Evolutionary conservation across 495 filamentous ascomycete species (phyloP).

Genomic region (Cercophora sp.): DNA sequence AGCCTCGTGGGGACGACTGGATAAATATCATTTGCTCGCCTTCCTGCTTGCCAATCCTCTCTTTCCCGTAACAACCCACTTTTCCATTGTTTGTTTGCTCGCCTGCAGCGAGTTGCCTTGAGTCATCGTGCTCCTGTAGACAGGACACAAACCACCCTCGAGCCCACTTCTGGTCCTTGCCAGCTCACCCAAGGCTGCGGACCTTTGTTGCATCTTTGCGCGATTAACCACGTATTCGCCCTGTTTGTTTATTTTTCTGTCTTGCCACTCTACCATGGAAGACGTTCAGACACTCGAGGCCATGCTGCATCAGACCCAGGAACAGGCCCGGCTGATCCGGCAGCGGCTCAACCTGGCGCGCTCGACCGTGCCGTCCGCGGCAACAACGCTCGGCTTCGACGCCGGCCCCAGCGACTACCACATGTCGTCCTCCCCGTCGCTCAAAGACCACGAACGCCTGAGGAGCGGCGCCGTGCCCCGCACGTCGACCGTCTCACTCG

Average conservation of each 20-base stretch:
- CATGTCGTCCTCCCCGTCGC: slow-evolving; percentile 18
- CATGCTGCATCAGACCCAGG: slow-evolving; percentile 14
- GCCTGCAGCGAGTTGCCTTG: slow-evolving; percentile 15
- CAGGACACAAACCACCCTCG: slow-evolving; percentile 11
- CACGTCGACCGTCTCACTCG: slow-evolving; percentile 11
- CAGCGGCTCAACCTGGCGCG: slow-evolving; percentile 20
- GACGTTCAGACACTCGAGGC: slow-evolving; percentile 16
- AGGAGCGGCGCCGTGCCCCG: slow-evolving; percentile 34
- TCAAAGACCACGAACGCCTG: slow-evolving; percentile 26
- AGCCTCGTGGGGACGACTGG: slow-evolving; percentile 27
- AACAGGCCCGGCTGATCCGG: slow-evolving; percentile 17
- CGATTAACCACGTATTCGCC: no score
- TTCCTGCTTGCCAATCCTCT: slow-evolving; percentile 18
- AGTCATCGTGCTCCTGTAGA: slow-evolving; percentile 16
- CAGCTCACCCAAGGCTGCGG: slow-evolving; percentile 12
- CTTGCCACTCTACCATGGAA: slow-evolving; percentile 1
- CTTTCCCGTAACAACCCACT: slow-evolving; percentile 22
- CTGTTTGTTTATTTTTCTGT: no score
- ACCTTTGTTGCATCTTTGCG: not conserved
- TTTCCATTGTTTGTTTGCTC: slow-evolving; percentile 16
- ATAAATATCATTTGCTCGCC: slow-evolving; percentile 31
- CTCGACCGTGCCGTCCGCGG: slow-evolving; percentile 4
- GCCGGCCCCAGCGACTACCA: slow-evolving; percentile 28
- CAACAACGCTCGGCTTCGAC: slow-evolving; percentile 14
- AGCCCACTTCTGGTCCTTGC: slow-evolving; percentile 1